Percentiles rank a stretch among this genome's conserved stretches.
Evolutionary conservation across 306 rosid genomes (phyloP).

Genomic region (Prunus dulcis): DNA sequence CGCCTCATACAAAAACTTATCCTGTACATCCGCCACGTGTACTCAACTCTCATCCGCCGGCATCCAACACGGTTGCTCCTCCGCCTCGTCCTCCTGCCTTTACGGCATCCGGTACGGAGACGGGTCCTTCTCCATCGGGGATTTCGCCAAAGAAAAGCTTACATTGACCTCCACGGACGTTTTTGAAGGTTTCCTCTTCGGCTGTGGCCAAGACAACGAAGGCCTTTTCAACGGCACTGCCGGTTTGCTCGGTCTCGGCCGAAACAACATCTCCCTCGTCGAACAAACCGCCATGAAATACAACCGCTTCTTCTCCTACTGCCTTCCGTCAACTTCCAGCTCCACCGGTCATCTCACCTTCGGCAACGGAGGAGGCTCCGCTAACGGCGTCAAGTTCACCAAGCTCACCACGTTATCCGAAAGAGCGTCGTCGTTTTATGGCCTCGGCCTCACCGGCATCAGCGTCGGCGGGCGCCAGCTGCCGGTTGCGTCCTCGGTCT

Average conservation of each 20-base stretch:
- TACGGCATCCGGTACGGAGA: slow-evolving; percentile 58
- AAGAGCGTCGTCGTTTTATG: slow-evolving; percentile 40
- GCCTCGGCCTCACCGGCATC: slow-evolving; percentile 38
- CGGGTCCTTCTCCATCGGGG: slow-evolving; percentile 49
- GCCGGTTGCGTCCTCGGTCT: slow-evolving; percentile 25
- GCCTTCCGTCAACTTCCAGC: slow-evolving; percentile 64
- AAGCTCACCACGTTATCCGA: slow-evolving; percentile 33
- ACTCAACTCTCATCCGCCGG: not conserved
- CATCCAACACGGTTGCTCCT: slow-evolving; percentile 28
- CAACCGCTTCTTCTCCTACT: slow-evolving; percentile 56
- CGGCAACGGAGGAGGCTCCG: not conserved
- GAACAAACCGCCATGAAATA: slow-evolving; percentile 58
- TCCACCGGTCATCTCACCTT: slow-evolving; percentile 52
- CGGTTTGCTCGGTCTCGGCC: slow-evolving; percentile 80
- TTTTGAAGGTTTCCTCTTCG: slow-evolving; percentile 43
- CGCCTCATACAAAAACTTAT: not conserved
- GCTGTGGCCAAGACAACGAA: slow-evolving; percentile 70
- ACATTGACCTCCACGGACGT: slow-evolving; percentile 26
- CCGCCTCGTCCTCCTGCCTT: slow-evolving; percentile 30
- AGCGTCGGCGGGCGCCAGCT: slow-evolving; percentile 35
- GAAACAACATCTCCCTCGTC: slow-evolving; percentile 60
- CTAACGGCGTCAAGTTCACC: slow-evolving; percentile 39
- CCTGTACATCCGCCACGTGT: not conserved
- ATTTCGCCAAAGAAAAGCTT: slow-evolving; percentile 45
- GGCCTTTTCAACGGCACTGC: slow-evolving; percentile 57